Evolutionary conservation across 2,329 filamentous ascomycete genomes (phyloP).

Genomic region (Aspergillus ibericus): DNA sequence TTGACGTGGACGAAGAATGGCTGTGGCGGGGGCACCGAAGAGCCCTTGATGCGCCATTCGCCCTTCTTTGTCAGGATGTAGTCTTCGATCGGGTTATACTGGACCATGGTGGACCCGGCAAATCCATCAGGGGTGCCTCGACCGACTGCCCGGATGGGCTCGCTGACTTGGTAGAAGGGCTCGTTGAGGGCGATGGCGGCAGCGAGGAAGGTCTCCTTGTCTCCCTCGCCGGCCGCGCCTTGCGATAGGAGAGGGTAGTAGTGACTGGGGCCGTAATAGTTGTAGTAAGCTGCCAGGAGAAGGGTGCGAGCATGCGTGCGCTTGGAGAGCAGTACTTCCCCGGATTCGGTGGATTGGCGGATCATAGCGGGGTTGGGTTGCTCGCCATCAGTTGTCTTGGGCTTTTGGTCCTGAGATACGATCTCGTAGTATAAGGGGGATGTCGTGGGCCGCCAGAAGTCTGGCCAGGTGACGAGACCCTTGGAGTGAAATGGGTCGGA

Average conservation of each 20-base stretch:
- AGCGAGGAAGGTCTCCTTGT: conserved; percentile 11
- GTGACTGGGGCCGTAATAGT: conserved; percentile 30
- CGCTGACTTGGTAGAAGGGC: conserved; percentile 46
- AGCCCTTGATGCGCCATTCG: conserved; percentile 29
- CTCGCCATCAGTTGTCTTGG: not conserved
- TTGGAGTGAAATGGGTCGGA: conserved; percentile 50
- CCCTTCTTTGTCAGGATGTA: conserved; percentile 28
- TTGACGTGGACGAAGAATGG: conserved; percentile 39
- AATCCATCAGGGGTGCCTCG: conserved; percentile 30
- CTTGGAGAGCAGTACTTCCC: conserved; percentile 36
- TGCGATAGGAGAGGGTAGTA: conserved; percentile 33
- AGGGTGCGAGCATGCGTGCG: conserved; percentile 31
- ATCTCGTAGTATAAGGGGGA: conserved; percentile 42
- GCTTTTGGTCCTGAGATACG: conserved; percentile 37
- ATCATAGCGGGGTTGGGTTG: conserved; percentile 33
- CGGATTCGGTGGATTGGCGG: conserved; percentile 36
- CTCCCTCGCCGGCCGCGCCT: conserved; percentile 43
- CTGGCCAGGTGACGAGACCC: conserved; percentile 59
- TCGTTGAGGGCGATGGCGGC: conserved; percentile 32
- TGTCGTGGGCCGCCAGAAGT: conserved; percentile 46
- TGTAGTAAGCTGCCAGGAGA: conserved; percentile 37
- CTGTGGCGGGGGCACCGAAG: conserved; percentile 29
- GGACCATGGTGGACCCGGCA: conserved; percentile 42
- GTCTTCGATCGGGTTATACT: conserved; percentile 41
- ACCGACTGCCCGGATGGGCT: conserved; percentile 37